Evolutionary conservation across 352 stramenopile species (phyloP), one percentile per base, ranked within the genome.

Genomic region (Globisporangium apiculatum): DNA sequence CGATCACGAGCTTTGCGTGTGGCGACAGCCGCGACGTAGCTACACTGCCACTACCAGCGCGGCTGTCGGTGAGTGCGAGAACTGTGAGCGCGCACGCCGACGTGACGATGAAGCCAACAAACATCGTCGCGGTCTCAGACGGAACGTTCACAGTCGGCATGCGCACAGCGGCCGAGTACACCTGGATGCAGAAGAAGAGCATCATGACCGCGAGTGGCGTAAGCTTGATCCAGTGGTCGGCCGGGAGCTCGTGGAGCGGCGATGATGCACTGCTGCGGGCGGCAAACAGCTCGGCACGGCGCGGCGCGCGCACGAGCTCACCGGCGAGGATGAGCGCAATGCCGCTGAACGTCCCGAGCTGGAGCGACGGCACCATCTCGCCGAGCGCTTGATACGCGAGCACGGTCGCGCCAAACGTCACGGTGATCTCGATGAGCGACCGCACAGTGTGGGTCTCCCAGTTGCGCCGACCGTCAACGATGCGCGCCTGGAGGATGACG

Each of bases 141-240:
- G 74, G 65, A 5, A 71, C 71, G 17, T 65, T 63, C 42, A 78
- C 57, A 7, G 14, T 54, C 6, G 36, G 18, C 43, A 83, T 67
- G 14, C 72, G 67, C 48, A 86, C 62, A 7, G 73, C 65, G 0
- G 69, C 76, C 8, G 57, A 62, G 52, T 79, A 75, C 7, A 87
- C 69, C 71, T 82, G 79, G n/a, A 62, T 66, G 47, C 67, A 60
- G 50, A 87, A 86, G 48, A 79, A 89, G 9, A 81, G 48, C 60
- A 86, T 71, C 73, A 87, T 87, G 17, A 83, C 75, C 8, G 79
- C 62, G 35, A 85, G 53, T 3, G 83, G 81, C 37, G 85, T 63
- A 10, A 91, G 51, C 60, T 94, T 94, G 45, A 91, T 73, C 81
- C 79, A 94, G 64, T 94, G 78, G 38, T 91, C 79, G 8, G 67